Evolutionary conservation across 208 protist genomes (phyloP), one percentile per base, ranked within the genome.

Genomic region (Naegleria lovaniensis): DNA sequence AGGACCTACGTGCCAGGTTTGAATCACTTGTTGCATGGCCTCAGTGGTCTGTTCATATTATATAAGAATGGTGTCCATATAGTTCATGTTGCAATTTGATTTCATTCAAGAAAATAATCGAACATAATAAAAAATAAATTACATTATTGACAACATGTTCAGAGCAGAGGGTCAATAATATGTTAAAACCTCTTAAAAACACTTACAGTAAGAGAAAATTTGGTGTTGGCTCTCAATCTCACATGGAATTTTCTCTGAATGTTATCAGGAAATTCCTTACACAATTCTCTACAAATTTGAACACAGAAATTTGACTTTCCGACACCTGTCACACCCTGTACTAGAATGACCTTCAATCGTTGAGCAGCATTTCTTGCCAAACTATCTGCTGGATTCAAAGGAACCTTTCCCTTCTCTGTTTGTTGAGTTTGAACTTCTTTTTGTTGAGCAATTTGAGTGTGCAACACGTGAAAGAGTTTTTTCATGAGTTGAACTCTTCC

Each of bases 1-100:
- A 58, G 39, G 25, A 38, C 41, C 41, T 22, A 52, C 85, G 2
- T 58, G 13, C 85, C 85, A 88, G 9, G 43, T 51, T 39, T 88
- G 19, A 58, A 88, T 58, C 7, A 88, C 85, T n/a, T 88, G 9
- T 88, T 88, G 85, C 85, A 58, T 88, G 39, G 85, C 85, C 41
- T 88, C 85, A 0, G 25, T 29, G 22, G 85, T 58, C 39, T 79
- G 6, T n/a, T n/a, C 2, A 75, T 7, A 67, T 67, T n/a, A n/a
- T n/a, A n/a, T n/a, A n/a, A n/a, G n/a, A n/a, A n/a, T n/a, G n/a
- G n/a, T n/a, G n/a, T n/a, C n/a, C n/a, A n/a, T n/a, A n/a, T n/a
- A n/a, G n/a, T n/a, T n/a, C n/a, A n/a, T n/a, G n/a, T n/a, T n/a
- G n/a, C n/a, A n/a, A n/a, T n/a, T n/a, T n/a, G n/a, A n/a, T n/a